Evolutionary conservation across 768 basidiomycete genomes (phyloP).

Genomic region (Exsudoporus frostii): DNA sequence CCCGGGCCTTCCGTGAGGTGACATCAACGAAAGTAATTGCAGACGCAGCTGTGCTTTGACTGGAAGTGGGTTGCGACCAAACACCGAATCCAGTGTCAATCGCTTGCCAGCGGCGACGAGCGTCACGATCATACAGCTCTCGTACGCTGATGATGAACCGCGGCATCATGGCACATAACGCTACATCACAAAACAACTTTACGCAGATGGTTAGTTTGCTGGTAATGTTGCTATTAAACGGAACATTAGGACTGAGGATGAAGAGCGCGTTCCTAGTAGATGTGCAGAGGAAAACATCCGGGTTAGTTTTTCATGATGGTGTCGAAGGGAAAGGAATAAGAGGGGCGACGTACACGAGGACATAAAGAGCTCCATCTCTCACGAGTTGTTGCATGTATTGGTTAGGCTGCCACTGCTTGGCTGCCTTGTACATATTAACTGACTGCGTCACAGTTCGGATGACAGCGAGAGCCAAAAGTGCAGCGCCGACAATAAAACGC

Average conservation of each 20-base stretch:
- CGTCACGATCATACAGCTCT: neutral
- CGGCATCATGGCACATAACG: neutral
- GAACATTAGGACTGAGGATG: neutral
- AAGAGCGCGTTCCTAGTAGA: neutral
- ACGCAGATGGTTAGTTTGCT: neutral
- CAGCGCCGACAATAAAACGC: neutral
- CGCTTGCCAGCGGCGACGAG: neutral
- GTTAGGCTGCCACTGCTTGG: constrained; percentile 7
- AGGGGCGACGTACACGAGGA: neutral
- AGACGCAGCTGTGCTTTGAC: neutral
- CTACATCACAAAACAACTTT: too few relatives aligned
- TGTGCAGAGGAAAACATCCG: neutral
- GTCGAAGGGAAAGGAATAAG: neutral
- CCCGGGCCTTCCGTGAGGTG: too few relatives aligned
- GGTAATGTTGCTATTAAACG: neutral
- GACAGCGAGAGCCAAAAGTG: neutral
- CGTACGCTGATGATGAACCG: neutral
- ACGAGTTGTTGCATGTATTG: neutral
- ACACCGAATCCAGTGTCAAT: constrained; percentile 4
- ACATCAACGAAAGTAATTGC: neutral
- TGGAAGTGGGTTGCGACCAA: neutral
- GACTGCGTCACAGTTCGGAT: neutral
- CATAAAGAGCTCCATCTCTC: constrained; percentile 1
- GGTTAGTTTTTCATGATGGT: neutral
- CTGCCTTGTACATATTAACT: constrained; percentile 2